Conservation (phyloP, 75 land plant species). For the Sequoia sempervirens region DNA sequence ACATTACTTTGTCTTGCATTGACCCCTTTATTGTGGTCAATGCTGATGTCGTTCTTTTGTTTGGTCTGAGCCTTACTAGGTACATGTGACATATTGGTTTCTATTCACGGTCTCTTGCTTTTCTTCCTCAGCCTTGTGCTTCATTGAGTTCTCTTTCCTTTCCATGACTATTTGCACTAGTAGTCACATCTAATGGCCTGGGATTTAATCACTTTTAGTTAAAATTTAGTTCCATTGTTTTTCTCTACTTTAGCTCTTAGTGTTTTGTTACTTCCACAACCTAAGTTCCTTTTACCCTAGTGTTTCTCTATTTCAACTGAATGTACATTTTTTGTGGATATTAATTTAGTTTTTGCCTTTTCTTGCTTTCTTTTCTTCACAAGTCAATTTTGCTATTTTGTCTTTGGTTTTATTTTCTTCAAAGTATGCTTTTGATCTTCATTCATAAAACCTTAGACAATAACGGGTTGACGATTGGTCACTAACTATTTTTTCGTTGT, state of each 20-base stretch:
- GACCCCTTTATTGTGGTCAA: no score
- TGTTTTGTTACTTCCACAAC: background rate
- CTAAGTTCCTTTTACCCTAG: background rate
- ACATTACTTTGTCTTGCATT: no score
- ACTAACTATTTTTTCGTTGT: slow-evolving; percentile 8
- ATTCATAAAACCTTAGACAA: background rate
- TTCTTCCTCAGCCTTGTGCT: no score
- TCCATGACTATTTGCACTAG: no score
- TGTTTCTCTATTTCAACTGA: background rate
- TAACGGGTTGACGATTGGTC: background rate
- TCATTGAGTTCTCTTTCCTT: no score
- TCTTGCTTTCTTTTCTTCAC: background rate
- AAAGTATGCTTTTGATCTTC: background rate
- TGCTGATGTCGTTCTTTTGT: no score
- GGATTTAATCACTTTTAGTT: background rate
- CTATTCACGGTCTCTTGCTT: no score
- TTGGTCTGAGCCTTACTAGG: no score
- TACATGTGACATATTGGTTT: no score
- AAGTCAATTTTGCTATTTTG: background rate
- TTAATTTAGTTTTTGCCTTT: background rate
- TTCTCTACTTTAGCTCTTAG: background rate
- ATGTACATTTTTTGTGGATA: background rate
- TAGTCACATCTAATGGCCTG: background rate
- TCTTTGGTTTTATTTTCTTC: background rate
- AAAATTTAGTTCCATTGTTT: background rate